Evolutionary conservation across 2,329 filamentous ascomycete species (phyloP).

Genomic region (Trichoderma hamatum): DNA sequence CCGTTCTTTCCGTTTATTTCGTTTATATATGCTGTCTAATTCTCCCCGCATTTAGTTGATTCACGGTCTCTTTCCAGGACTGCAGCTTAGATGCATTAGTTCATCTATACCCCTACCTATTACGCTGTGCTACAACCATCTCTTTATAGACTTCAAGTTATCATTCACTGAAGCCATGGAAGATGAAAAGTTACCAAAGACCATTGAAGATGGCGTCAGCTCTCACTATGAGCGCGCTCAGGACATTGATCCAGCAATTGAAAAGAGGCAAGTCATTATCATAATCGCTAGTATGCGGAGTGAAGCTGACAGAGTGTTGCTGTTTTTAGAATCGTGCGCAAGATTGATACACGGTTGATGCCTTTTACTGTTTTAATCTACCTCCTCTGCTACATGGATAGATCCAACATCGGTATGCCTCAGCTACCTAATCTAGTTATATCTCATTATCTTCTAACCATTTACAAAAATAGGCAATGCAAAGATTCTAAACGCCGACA

Average conservation of each 20-base stretch:
- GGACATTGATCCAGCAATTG: conserved; percentile 3
- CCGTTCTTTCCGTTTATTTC: background rate
- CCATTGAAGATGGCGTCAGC: conserved; percentile 6
- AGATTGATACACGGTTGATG: conserved; percentile 4
- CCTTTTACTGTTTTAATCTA: conserved; percentile 13
- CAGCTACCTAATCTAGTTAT: too few species aligned
- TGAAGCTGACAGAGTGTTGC: background rate
- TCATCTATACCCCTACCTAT: background rate
- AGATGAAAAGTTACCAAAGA: conserved; percentile 11
- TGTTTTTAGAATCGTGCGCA: background rate
- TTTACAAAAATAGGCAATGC: background rate
- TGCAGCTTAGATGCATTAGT: background rate
- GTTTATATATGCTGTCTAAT: conserved; percentile 6
- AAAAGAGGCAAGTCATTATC: background rate
- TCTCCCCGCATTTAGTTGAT: background rate
- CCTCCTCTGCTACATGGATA: conserved; percentile 8
- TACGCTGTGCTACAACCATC: background rate
- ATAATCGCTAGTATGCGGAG: background rate
- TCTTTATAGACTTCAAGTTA: background rate
- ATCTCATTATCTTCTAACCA: background rate
- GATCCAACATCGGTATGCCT: conserved; percentile 5
- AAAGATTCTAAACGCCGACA: conserved; percentile 1
- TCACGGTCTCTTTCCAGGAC: background rate
- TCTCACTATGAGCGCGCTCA: conserved; percentile 2
- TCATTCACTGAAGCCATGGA: background rate